Conservation (phyloP, 495 filamentous ascomycete genomes). For the Trichoderma virens region DNA sequence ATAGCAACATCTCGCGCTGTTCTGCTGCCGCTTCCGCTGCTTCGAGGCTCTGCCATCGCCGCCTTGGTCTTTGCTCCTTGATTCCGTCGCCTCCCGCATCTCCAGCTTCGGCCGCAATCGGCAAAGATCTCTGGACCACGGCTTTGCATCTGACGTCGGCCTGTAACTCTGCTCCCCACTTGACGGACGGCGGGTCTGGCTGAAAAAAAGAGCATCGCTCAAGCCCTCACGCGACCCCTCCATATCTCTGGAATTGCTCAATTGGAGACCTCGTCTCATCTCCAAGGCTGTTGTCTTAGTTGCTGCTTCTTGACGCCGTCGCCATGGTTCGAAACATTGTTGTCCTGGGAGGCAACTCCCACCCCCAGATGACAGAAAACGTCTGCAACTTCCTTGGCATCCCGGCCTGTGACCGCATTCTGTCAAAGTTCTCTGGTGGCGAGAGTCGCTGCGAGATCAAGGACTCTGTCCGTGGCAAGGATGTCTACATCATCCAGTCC, state of each 20-base stretch:
- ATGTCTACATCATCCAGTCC: slow-evolving; percentile 95
- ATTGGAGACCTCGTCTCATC: neutral
- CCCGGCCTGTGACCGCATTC: slow-evolving; percentile 68
- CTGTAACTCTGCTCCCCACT: neutral
- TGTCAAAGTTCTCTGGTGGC: slow-evolving; percentile 87
- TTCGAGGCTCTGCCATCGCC: neutral
- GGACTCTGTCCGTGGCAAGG: slow-evolving; percentile 93
- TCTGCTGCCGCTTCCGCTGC: neutral
- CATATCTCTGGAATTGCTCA: neutral
- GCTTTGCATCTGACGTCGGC: neutral
- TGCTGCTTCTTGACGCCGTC: neutral
- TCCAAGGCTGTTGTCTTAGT: neutral
- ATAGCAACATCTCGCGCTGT: neutral
- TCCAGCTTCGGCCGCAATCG: slow-evolving; percentile 7
- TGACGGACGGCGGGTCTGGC: neutral
- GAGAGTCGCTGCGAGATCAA: slow-evolving; percentile 92
- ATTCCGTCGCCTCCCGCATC: neutral
- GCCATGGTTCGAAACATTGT: slow-evolving; percentile 93
- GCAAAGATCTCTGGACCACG: neutral
- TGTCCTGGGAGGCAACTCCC: slow-evolving; percentile 86
- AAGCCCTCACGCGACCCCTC: slow-evolving; percentile 6
- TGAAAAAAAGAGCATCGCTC: slow-evolving; percentile 3
- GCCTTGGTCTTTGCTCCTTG: neutral
- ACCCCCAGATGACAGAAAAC: slow-evolving; percentile 75
- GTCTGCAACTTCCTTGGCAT: slow-evolving; percentile 85